Base-by-base conservation (phyloP, 345 rosid genomes). In the Raphanus raphanistrum region DNA sequence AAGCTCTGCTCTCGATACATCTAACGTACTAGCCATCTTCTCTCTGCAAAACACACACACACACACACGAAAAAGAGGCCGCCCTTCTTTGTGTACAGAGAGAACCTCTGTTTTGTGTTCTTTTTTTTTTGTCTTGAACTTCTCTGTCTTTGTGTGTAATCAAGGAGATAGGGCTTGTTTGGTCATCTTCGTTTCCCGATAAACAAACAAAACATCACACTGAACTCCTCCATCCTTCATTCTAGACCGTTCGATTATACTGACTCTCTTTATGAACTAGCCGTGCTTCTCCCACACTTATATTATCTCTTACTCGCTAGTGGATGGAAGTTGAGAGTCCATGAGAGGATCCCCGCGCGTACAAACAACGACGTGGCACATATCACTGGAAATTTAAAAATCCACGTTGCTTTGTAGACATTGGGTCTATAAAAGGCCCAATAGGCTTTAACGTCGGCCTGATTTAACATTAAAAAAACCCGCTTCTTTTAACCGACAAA, bases 1-100 rank as follows among this genome's bases (percentile, higher is more conserved):
- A 76, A 96, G 93, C 77, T 96, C 99, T 0, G 97, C 91, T 83
- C 99, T 91, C 27, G 97, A 82, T 41, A 81, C 94, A 81, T 95
- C 98, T 80, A 95, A 77, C 0, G 97, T 45, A 50, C 55, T 91
- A 77, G 35, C 27, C 99, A 95, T 95, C 4, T 66, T 72, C 38
- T 79, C 73, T 79, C 75, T 74, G 7, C 4, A 25, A 35, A 15
- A 28, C 36, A 28, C 67, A n/a, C 60, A 60, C 35, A 26, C 66
- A 63, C 59, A 36, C n/a, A 1, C 21, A 21, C 21, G 21, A 21
- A 26, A 15, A 73, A 16, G 5, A 45, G 1, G 2, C 7, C 57
- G 8, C 5, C 54, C 13, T 45, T 45, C 6, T 21, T 21, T 21
- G 21, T 45, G 6, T n/a, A 50, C 9, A 54, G 26, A 48, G 54